Conservation (phyloP, 2,329 filamentous ascomycete genomes). For the Thelonectria blattea region DNA sequence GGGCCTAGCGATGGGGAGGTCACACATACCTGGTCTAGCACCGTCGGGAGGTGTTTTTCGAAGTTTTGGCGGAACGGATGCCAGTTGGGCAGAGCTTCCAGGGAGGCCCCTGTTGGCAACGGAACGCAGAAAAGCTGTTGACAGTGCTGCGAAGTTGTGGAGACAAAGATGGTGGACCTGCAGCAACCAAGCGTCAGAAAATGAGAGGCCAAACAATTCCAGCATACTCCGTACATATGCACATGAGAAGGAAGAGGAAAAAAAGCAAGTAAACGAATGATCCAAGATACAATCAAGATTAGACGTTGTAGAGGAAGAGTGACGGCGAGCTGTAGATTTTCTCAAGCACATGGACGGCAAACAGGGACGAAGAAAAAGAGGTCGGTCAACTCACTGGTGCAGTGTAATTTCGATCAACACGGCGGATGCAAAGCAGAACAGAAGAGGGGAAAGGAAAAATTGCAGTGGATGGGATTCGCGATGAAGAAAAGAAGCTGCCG, state of each 20-base stretch:
- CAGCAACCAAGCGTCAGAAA: constrained; percentile 15
- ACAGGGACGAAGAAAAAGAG: neutral
- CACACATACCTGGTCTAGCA: constrained; percentile 15
- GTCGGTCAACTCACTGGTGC: neutral
- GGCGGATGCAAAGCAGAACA: neutral
- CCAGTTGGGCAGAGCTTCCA: neutral
- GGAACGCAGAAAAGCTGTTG: neutral
- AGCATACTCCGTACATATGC: neutral
- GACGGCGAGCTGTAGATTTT: neutral
- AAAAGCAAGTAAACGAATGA: constrained; percentile 1
- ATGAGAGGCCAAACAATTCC: constrained; percentile 2
- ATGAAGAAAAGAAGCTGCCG: neutral
- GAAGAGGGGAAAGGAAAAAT: neutral
- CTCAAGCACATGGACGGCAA: neutral
- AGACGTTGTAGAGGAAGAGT: neutral
- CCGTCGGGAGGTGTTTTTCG: neutral
- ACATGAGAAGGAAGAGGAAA: neutral
- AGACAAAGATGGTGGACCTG: constrained; percentile 12
- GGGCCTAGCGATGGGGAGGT: constrained; percentile 6
- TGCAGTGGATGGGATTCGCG: constrained; percentile 18
- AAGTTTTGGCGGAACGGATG: neutral
- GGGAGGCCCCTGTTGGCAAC: neutral
- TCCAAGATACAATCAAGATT: neutral
- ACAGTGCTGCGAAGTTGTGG: constrained; percentile 4
- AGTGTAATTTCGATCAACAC: neutral